Evolutionary conservation across 257 asterid species (phyloP).

Genomic region (Plantago elongata): DNA sequence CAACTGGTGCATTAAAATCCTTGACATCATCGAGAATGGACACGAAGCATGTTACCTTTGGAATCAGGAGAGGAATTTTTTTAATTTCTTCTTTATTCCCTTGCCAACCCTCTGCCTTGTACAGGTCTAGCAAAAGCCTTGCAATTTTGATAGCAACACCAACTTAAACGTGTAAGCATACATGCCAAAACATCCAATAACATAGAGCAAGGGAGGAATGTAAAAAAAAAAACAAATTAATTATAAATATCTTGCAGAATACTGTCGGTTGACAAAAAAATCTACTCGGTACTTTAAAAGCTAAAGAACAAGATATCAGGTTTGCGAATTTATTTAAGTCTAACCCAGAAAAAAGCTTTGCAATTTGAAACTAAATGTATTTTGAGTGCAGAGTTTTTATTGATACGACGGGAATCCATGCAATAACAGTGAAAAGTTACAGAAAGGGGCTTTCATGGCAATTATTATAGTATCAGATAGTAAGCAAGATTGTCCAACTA

Average conservation of each 20-base stretch:
- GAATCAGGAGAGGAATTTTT: conserved; percentile 47
- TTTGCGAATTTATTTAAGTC: too few relatives aligned
- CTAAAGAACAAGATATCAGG: too few relatives aligned
- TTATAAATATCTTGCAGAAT: too few relatives aligned
- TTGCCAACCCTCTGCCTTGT: conserved; percentile 29
- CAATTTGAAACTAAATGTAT: too few relatives aligned
- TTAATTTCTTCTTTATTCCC: conserved; percentile 26
- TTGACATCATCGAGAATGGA: background rate
- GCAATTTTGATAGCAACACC: conserved; percentile 10
- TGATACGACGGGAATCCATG: too few relatives aligned
- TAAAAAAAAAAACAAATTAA: too few relatives aligned
- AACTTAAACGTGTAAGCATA: background rate
- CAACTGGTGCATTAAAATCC: conserved; percentile 2
- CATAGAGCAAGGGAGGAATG: background rate
- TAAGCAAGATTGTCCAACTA: background rate
- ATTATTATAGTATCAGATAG: background rate
- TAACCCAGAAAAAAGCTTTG: too few relatives aligned
- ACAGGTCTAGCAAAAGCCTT: conserved; percentile 49
- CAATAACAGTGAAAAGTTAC: too few relatives aligned
- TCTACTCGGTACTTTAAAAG: too few relatives aligned
- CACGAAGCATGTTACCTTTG: conserved; percentile 36
- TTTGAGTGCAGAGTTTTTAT: too few relatives aligned
- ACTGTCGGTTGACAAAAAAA: too few relatives aligned
- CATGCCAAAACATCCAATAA: background rate
- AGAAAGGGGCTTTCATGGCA: background rate